A percentile compares a stretch with the other conserved stretches of the same genome.
phyloP scores from a whole-genome alignment of 495 filamentous ascomycete species.

The Cairneyella variabilis region DNA sequence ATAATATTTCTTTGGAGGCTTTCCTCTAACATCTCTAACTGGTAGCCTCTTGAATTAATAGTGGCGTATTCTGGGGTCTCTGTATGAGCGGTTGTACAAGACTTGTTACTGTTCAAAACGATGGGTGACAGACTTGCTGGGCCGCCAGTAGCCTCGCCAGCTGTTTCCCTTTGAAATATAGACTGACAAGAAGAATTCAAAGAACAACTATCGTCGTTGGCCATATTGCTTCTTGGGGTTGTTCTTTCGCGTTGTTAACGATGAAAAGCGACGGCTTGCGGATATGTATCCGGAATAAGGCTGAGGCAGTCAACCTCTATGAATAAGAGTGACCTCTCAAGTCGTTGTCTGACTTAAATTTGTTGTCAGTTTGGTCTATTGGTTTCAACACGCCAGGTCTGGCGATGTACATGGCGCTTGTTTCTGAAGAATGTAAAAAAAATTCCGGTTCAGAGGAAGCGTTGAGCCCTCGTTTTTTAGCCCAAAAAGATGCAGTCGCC shows the following conservation, averaged over 20 bases:
- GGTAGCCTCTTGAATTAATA: slow-evolving; percentile 3
- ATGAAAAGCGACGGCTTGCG: no score
- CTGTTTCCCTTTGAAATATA: neutral
- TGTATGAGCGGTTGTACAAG: neutral
- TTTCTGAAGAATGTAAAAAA: no score
- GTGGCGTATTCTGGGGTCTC: neutral
- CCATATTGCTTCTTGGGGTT: neutral
- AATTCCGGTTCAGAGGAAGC: no score
- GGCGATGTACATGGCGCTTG: no score
- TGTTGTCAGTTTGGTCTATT: no score
- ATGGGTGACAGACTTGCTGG: neutral
- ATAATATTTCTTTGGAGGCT: slow-evolving; percentile 12
- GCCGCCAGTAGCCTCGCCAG: neutral
- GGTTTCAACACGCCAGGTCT: no score
- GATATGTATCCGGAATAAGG: no score
- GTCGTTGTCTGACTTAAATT: no score
- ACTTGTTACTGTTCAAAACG: neutral
- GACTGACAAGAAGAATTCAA: neutral
- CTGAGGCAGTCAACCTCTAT: no score
- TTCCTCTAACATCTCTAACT: slow-evolving; percentile 9
- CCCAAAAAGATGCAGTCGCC: neutral
- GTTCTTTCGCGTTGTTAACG: neutral
- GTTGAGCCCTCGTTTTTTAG: no score
- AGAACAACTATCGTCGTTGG: neutral
- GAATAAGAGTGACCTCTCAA: no score